These are phyloP conservation scores for Jacaranda mimosifolia DNA, from an alignment of 257 asterid genomes.

Conservation along the genomic window DNA sequence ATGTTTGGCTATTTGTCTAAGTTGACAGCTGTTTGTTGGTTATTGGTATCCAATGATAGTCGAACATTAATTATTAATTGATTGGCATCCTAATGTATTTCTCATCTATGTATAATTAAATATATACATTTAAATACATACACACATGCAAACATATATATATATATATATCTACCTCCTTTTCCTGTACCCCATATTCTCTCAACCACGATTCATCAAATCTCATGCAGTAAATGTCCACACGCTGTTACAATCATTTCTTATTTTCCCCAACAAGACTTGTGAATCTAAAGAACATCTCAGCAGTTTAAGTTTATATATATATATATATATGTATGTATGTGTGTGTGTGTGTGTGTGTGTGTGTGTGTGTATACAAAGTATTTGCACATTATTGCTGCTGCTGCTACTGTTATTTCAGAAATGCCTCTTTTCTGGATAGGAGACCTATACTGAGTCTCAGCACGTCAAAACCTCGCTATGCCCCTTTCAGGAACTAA, in stretches of 20 bases:
- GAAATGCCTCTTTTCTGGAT: not conserved
- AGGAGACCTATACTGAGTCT: not conserved
- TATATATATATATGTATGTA: not conserved
- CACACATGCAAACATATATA: not conserved
- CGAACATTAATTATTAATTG: not conserved
- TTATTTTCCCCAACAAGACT: not conserved
- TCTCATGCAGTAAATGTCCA: not conserved
- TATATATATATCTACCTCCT: not conserved
- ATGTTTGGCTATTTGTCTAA: not conserved
- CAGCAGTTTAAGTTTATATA: not conserved
- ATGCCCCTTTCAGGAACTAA: not conserved
- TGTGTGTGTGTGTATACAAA: not conserved
- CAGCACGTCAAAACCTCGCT: not conserved
- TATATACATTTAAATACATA: too few relatives aligned
- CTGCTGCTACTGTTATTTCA: not conserved
- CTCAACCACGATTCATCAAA: not conserved
- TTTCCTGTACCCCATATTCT: not conserved
- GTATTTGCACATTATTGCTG: not conserved
- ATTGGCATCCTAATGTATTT: not conserved
- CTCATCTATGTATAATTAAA: not conserved
- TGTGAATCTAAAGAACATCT: not conserved
- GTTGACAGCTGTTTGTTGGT: not conserved
- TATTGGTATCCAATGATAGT: not conserved
- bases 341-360: too few relatives aligned
- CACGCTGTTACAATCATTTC: not conserved